Base-by-base conservation (phyloP, 352 stramenopile genomes). In the Phytophthora lateralis region DNA sequence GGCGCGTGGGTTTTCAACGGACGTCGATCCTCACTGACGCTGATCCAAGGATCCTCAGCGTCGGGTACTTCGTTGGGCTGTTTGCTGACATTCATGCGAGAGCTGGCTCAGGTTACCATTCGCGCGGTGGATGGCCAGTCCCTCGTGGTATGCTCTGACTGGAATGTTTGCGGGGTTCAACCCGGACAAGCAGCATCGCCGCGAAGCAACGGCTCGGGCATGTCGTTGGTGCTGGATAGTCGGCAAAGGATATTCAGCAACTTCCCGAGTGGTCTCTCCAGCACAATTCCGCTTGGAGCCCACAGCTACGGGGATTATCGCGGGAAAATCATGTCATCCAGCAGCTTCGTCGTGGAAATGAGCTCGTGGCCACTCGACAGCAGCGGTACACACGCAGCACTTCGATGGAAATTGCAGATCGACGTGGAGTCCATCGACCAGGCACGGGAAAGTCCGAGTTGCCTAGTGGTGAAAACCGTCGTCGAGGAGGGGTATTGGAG, bases 201-300 rank as follows among this genome's bases (percentile, higher is more conserved):
- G 37, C 2, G 20, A 38, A 53, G 24, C 32, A 48, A 39, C 45
- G 29, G 37, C 17, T 18, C 24, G 0, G 75, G 62, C 18, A 73
- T 78, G 62, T 45, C 51, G 18, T 47, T 88, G 41, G 46, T 79
- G 10, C 55, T 88, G 24, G 78, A 88, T 37, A 63, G 66, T 12
- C 63, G 60, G 15, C 75, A 65, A 29, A 62, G 73, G 14, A 42
- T 82, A 9, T 88, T 85, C 30, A 66, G 61, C 35, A 66, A 57
- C 18, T 82, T 83, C 24, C 75, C 73, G 1, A 85, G 73, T 35
- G 78, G 78, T 30, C 32, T 80, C n/a, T 75, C 73, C 2, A 81
- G 60, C 24, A 75, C 63, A 15, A 53, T 80, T 38, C 34, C 55
- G 17, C 56, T 80, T n/a, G 64, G 69, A 17, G 60, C 48, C 3